phyloP scores from a whole-genome alignment of 202 grass and related monocot genomes.

The Tripidium arundinaceum region DNA sequence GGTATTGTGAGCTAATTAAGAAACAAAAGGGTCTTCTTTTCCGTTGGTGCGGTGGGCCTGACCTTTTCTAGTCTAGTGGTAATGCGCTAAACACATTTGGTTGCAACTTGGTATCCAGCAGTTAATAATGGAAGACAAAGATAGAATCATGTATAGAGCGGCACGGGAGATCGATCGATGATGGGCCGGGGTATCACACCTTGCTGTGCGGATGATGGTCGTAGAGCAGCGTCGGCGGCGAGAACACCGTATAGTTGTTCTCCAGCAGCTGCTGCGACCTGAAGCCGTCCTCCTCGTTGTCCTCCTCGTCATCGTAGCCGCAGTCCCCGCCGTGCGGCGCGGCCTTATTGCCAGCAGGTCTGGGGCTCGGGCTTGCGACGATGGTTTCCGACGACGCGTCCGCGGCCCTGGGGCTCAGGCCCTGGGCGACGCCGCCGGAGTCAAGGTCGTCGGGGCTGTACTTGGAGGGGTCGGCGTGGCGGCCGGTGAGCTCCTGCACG shows the following conservation, averaged over 20 bases:
- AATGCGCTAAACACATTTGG: no score
- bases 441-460: constrained; percentile 22
- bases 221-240: constrained; percentile 42
- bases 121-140: no score
- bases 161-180: not conserved
- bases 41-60: no score
- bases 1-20: no score
- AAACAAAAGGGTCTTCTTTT: no score
- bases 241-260: constrained; percentile 33
- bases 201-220: constrained; percentile 42
- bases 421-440: not conserved
- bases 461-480: constrained; percentile 57
- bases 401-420: constrained; percentile 17
- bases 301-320: not conserved
- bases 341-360: not conserved
- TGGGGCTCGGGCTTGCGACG: not conserved
- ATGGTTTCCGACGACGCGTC: not conserved
- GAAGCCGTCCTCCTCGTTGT: constrained; percentile 29
- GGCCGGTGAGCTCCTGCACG: constrained; percentile 89
- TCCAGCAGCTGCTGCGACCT: constrained; percentile 38
- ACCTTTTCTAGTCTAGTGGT: no score
- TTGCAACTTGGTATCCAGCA: no score
- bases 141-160: no score
- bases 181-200: constrained; percentile 32
- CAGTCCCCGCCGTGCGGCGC: not conserved